Conservation (phyloP, 345 rosid species). For the Rhizophora apiculata region DNA sequence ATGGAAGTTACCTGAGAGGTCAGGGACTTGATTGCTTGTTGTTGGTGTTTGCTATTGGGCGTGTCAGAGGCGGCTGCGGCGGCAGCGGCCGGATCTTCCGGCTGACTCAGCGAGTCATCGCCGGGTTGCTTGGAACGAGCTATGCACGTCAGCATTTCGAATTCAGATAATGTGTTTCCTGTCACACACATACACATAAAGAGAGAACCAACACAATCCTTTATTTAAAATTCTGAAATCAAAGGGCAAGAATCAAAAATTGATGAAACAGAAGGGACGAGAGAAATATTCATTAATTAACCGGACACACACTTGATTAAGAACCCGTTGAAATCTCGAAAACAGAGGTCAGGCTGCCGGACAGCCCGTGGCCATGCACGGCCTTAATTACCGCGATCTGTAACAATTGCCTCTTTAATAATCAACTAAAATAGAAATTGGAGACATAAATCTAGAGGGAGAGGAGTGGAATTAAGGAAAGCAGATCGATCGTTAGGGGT, state of each 20-base stretch:
- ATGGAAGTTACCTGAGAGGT: conserved; percentile 64
- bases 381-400: conserved; percentile 29
- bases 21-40: conserved; percentile 62
- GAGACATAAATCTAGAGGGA: not conserved
- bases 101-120: conserved; percentile 59
- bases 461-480: no score
- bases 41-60: conserved; percentile 30
- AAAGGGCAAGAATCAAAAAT: not conserved
- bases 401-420: not conserved
- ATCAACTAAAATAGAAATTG: no score
- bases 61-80: conserved; percentile 15
- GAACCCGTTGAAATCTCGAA: not conserved
- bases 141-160: conserved; percentile 84
- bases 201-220: not conserved
- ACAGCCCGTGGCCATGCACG: not conserved
- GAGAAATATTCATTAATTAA: no score
- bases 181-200: not conserved
- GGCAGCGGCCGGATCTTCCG: conserved; percentile 41
- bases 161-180: not conserved
- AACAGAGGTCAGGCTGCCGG: conserved; percentile 16
- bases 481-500: no score
- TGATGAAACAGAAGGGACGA: no score
- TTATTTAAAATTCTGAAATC: not conserved
- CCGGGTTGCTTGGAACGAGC: conserved; percentile 80
- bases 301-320: no score